Evolutionary conservation across 2,329 filamentous ascomycete genomes (phyloP), one percentile per base, ranked within the genome.

Genomic region (Aspergillus fumigatus): DNA sequence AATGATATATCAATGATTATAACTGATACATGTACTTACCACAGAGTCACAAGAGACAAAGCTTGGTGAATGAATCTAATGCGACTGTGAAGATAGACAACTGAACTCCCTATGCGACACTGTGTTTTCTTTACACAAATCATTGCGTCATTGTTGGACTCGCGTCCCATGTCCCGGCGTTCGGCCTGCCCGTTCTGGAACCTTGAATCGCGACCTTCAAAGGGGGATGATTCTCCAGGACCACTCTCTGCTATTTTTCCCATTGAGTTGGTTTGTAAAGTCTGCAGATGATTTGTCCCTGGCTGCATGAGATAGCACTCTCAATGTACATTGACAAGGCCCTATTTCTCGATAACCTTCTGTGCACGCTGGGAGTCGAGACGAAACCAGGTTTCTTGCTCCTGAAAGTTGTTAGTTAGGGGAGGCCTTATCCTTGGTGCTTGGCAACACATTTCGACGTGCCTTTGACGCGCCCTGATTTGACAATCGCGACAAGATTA

Each of bases 121-220:
- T 57, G 50, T 55, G 41, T 56, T 27, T 54, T 56, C 51, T 48
- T 47, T 48, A 57, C 54, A 50, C 52, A 55, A 51, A 56, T 54
- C 61, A 65, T 63, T 59, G 58, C 67, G 67, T 71, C 67, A 71
- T 69, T 61, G 54, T 63, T 60, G 54, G 60, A 55, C 50, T 70
- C 69, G 65, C 69, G 67, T 72, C 64, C 68, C 70, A 66, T 66
- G 65, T 64, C 67, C 67, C 58, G 54, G 41, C 25, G 41, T 58
- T 61, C 53, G 52, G 56, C 52, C 54, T 63, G 61, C 62, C 59
- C 56, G 57, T 66, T 65, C 59, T 62, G 62, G 58, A 55, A 55
- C 57, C 41, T 54, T 48, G 52, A 60, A 56, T 55, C 50, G 54
- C 54, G 59, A 60, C 54, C 61, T 50, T 54, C 59, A 32, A 54